phyloP scores from a whole-genome alignment of 768 basidiomycete genomes.

The Lentinula edodes region DNA sequence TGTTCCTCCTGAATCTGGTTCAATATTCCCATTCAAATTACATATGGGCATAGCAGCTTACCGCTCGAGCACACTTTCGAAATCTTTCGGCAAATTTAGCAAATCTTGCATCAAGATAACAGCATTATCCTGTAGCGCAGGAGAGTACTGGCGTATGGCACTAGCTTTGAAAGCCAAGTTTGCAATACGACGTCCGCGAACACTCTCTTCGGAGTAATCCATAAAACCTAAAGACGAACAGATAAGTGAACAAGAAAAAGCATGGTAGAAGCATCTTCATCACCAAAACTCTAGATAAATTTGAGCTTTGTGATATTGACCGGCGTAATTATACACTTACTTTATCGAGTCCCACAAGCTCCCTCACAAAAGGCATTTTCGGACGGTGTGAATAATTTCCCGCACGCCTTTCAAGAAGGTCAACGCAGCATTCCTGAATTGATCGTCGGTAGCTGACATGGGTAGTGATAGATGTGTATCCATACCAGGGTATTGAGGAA shows the following conservation, averaged over 20 bases:
- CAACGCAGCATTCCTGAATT: background rate
- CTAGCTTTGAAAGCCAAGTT: background rate
- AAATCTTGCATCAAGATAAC: background rate
- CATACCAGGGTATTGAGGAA: background rate
- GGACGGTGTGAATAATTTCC: background rate
- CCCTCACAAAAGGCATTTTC: background rate
- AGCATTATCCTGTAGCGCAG: background rate
- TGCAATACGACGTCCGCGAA: background rate
- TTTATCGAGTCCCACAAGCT: background rate
- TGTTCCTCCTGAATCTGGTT: background rate
- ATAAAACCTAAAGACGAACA: background rate
- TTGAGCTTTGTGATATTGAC: background rate
- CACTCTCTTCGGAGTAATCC: background rate
- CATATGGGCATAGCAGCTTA: background rate
- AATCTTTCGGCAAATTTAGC: background rate
- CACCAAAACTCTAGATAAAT: background rate
- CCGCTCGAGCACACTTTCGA: background rate
- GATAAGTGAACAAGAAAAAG: background rate
- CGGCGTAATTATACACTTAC: background rate
- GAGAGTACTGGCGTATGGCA: background rate
- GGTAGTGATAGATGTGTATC: background rate
- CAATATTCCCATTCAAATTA: background rate
- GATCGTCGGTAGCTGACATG: background rate
- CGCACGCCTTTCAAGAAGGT: background rate
- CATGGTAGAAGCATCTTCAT: background rate